Evolutionary conservation across 768 basidiomycete genomes (phyloP).

Genomic region (Ramaria sp.): DNA sequence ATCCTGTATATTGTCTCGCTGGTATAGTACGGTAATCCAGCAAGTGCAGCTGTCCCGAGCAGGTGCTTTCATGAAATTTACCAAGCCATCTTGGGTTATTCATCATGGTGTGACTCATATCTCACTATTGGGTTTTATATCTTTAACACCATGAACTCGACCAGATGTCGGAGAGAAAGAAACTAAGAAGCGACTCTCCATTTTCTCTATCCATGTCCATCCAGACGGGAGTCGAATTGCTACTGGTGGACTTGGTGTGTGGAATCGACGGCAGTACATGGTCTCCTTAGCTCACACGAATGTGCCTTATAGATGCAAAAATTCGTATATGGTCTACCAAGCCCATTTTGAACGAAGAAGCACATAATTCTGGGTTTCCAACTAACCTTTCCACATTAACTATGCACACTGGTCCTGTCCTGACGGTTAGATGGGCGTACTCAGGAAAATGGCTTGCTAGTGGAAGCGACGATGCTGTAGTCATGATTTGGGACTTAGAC

Average conservation of each 20-base stretch:
- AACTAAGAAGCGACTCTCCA: constrained; percentile 56
- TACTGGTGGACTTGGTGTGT: constrained; percentile 66
- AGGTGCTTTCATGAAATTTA: constrained; percentile 55
- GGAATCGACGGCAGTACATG: background rate
- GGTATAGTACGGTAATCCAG: too few species aligned
- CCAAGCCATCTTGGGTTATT: constrained; percentile 80
- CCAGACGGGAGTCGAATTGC: constrained; percentile 94
- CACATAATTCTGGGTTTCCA: constrained; percentile 63
- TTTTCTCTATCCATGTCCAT: constrained; percentile 90
- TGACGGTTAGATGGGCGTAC: constrained; percentile 88
- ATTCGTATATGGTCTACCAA: constrained; percentile 96
- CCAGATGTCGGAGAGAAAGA: constrained; percentile 44
- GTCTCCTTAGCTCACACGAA: background rate
- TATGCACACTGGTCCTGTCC: constrained; percentile 89
- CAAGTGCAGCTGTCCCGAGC: too few species aligned
- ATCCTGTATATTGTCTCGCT: too few species aligned
- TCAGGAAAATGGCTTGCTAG: constrained; percentile 91
- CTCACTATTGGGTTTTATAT: constrained; percentile 10
- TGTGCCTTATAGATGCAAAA: constrained; percentile 53
- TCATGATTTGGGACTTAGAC: constrained; percentile 96
- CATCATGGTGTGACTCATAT: constrained; percentile 47
- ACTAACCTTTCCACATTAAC: constrained; percentile 85
- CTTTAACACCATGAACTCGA: background rate
- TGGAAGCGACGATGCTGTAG: constrained; percentile 90
- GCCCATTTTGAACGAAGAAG: constrained; percentile 72